phyloP scores from a whole-genome alignment of 352 stramenopile genomes.

The Peronospora belbahrii region DNA sequence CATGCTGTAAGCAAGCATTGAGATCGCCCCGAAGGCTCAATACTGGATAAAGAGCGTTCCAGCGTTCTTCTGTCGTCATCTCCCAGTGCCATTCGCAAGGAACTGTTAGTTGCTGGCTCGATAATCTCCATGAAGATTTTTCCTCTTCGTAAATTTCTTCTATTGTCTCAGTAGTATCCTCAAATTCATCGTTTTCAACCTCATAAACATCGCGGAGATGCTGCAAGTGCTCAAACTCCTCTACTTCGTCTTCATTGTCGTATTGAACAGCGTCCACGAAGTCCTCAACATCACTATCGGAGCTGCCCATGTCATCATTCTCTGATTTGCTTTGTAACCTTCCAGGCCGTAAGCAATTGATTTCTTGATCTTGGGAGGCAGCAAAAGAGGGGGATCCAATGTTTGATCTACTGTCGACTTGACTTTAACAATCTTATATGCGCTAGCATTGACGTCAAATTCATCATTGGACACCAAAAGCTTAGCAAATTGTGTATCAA shows the following conservation, averaged over 20 bases:
- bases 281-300: slow-evolving; percentile 30
- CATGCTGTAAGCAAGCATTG: slow-evolving; percentile 18
- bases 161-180: slow-evolving; percentile 17
- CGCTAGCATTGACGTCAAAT: not conserved
- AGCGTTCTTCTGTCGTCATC: slow-evolving; percentile 54
- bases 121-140: slow-evolving; percentile 8
- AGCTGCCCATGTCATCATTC: slow-evolving; percentile 20
- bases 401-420: not conserved
- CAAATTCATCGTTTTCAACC: slow-evolving; percentile 34
- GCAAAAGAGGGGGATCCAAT: not conserved
- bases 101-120: slow-evolving; percentile 10
- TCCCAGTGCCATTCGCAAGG: slow-evolving; percentile 61
- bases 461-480: slow-evolving; percentile 1
- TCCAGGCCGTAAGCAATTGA: not conserved
- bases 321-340: slow-evolving; percentile 1
- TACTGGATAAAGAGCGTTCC: slow-evolving; percentile 29
- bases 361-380: not conserved
- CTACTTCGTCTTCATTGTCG: slow-evolving; percentile 54
- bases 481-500: not conserved
- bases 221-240: slow-evolving; percentile 76
- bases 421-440: not conserved
- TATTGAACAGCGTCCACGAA: slow-evolving; percentile 32
- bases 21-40: slow-evolving; percentile 18
- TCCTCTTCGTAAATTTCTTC: slow-evolving; percentile 33
- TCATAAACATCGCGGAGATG: slow-evolving; percentile 79